Conservation (phyloP, 768 basidiomycete genomes). For the Favolaschia claudopus region DNA sequence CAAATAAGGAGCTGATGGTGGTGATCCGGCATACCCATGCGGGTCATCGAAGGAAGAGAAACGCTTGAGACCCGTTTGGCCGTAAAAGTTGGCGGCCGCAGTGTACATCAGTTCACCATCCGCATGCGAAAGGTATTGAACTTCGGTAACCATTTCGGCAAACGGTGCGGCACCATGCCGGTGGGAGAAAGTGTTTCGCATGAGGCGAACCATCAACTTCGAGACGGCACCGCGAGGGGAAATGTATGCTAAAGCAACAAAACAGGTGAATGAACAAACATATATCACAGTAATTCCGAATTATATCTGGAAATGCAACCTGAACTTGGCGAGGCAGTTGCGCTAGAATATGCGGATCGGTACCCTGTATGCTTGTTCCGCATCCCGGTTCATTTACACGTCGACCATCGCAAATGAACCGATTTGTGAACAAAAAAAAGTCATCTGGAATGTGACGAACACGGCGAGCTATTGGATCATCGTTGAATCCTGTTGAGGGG, state of each 20-base stretch:
- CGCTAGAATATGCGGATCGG: neutral
- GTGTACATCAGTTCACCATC: too few relatives aligned
- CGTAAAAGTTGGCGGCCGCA: too few relatives aligned
- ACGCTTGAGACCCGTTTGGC: too few relatives aligned
- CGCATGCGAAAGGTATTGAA: constrained; percentile 1
- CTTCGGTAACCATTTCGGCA: constrained; percentile 4
- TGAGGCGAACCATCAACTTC: neutral
- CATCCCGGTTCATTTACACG: neutral
- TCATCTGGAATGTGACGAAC: neutral
- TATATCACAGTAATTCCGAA: neutral
- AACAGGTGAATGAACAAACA: too few relatives aligned
- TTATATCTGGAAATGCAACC: neutral
- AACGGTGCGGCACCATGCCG: constrained; percentile 12
- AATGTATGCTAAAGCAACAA: neutral
- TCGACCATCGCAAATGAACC: neutral
- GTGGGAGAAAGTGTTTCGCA: neutral
- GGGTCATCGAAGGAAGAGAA: too few relatives aligned
- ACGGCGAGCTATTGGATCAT: neutral
- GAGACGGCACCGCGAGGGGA: constrained; percentile 6
- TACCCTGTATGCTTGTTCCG: neutral
- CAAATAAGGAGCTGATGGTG: neutral
- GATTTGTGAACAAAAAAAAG: neutral
- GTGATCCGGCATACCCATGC: too few relatives aligned
- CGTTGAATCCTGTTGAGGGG: neutral
- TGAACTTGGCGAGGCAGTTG: constrained; percentile 3